Base-by-base conservation (phyloP, 148 eudicot species). In the Rhododendron kiyosumense region DNA sequence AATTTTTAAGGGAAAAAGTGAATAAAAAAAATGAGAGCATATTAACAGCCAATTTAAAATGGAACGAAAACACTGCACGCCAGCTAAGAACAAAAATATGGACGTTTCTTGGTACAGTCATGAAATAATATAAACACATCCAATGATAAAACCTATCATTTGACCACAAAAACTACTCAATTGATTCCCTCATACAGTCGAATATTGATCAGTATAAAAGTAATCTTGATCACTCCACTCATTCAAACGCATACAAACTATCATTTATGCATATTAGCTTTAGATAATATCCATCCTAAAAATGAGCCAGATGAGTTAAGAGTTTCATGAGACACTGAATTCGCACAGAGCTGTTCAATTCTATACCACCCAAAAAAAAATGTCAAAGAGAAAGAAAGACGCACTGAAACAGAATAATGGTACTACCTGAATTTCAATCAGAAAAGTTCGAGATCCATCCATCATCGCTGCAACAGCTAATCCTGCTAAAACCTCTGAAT, bases 381-480 rank as follows among this genome's bases (percentile, higher is more conserved):
- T 15, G 28, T 43, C 51, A 75, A n/a, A 78, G 13, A 78, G 13
- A 65, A 45, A 61, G 24, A 76, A 51, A 65, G 81, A 85, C 11
- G 5, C 3, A 20, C 24, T 2, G 79, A 85, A 67, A 45, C 22
- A 65, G 36, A 78, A 24, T 36, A 24, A 86, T 65, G 82, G 34
- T 49, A 74, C 32, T 82, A 94, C 99, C 99, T 97, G 99, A 88
- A 97, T 93, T 92, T 95, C 98, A 83, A 97, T 88, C 65, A 97
- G 91, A 87, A 97, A 97, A 85, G 95, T 88, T 86, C 99, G 96
- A 87, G 99, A 94, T 48, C 98, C 98, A 88, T 97, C 98, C 92
- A 97, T 91, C 79, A 94, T 87, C 18, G 89, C 98, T 84, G 98
- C 92, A 74, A 94, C 93, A 83, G 99, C 99, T 86, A 93, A 86